A percentile compares a stretch with the other conserved stretches of the same genome.
These are phyloP conservation scores for Colletotrichum eleusines DNA, from an alignment of 2,329 filamentous ascomycete genomes.

Conservation along the genomic window DNA sequence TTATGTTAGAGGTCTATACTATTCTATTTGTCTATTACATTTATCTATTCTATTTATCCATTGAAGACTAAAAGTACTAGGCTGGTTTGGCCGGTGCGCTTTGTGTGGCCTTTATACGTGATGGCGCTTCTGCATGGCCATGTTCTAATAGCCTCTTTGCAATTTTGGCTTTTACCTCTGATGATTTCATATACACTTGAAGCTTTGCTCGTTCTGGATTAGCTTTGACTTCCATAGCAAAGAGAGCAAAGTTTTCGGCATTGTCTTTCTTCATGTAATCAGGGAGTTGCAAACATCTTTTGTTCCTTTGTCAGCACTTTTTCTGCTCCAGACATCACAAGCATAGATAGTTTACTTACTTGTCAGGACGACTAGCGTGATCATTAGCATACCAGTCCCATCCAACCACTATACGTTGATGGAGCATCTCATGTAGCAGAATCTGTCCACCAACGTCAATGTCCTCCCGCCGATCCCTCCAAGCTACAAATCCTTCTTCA, in stretches of 20 bases:
- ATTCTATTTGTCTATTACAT: too few relatives aligned
- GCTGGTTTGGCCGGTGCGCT: too few relatives aligned
- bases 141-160: not conserved
- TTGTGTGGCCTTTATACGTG: too few relatives aligned
- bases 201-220: not conserved
- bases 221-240: not conserved
- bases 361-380: fast-evolving
- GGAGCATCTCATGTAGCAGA: not conserved
- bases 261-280: not conserved
- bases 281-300: not conserved
- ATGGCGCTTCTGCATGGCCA: not conserved
- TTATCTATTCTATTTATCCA: too few relatives aligned
- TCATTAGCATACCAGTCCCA: not conserved
- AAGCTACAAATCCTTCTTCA: not conserved
- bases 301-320: not conserved
- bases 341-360: not conserved
- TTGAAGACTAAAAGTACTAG: too few relatives aligned
- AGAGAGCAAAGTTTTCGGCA: not conserved
- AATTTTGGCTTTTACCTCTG: not conserved
- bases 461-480: not conserved
- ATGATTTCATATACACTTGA: not conserved
- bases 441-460: not conserved
- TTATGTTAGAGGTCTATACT: too few relatives aligned
- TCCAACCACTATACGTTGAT: not conserved
- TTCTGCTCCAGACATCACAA: fast-evolving